A percentile compares a stretch with the other conserved stretches of the same genome.
Conservation (phyloP, 768 basidiomycete species). For the Cystobasidium onofrii region DNA sequence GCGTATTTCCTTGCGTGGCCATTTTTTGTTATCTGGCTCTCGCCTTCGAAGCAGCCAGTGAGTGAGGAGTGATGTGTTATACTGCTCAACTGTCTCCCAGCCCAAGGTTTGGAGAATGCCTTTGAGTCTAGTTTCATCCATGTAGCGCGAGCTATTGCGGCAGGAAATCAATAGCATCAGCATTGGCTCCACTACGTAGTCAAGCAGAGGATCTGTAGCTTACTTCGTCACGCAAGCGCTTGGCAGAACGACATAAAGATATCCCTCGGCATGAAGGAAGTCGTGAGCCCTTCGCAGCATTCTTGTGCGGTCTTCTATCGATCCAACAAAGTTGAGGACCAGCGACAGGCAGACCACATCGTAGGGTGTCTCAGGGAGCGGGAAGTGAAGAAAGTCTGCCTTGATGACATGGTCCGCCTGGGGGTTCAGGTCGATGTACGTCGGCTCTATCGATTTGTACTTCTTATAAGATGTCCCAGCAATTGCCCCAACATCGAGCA, state of each 20-base stretch:
- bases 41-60: constrained; percentile 36
- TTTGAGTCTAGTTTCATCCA: constrained; percentile 32
- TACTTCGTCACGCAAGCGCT: constrained; percentile 40
- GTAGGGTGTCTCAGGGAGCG: constrained; percentile 27
- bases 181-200: background rate
- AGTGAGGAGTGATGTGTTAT: constrained; percentile 37
- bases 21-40: constrained; percentile 32
- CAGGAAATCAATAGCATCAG: no score
- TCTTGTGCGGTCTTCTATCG: constrained; percentile 35
- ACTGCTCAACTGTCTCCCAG: constrained; percentile 33
- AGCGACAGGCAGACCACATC: constrained; percentile 39
- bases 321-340: constrained; percentile 41
- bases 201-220: background rate
- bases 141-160: constrained; percentile 35
- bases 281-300: constrained; percentile 38
- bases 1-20: constrained; percentile 35
- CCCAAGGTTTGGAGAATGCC: constrained; percentile 35
- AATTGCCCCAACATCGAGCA: constrained; percentile 26
- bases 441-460: constrained; percentile 36
- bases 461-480: constrained; percentile 26
- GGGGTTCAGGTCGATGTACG: constrained; percentile 42
- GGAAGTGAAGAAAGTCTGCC: constrained; percentile 41
- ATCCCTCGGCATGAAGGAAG: constrained; percentile 37
- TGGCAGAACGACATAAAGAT: constrained; percentile 41
- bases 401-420: constrained; percentile 37